Conservation (phyloP, 805 yeast genomes). For the Soucietia sequanensis region DNA sequence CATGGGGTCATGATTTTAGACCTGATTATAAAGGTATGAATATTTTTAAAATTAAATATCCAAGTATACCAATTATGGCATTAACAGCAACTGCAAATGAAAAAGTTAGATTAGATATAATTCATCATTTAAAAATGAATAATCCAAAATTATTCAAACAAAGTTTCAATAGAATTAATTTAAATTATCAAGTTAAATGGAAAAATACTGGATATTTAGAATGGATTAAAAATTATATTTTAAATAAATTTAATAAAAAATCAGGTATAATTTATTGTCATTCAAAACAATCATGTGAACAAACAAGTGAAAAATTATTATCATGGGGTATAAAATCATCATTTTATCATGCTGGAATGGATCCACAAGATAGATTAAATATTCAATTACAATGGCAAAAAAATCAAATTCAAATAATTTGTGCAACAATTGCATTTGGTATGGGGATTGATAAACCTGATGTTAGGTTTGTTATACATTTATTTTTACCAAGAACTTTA, state of each 20-base stretch:
- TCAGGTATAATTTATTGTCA: constrained; percentile 95
- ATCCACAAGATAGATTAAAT: constrained; percentile 62
- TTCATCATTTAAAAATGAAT: constrained; percentile 67
- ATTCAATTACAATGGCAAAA: constrained; percentile 86
- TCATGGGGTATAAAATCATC: constrained; percentile 65
- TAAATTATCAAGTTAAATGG: constrained; percentile 71
- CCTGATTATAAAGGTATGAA: constrained; percentile 89
- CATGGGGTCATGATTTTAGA: constrained; percentile 98
- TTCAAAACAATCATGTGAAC: constrained; percentile 86
- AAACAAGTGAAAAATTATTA: constrained; percentile 60
- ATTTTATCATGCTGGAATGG: constrained; percentile 95
- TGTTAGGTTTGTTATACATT: constrained; percentile 87
- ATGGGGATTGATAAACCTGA: constrained; percentile 99
- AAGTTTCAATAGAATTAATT: constrained; percentile 87
- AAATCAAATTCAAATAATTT: constrained; percentile 69
- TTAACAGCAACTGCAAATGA: constrained; percentile 96
- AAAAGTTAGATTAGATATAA: constrained; percentile 81
- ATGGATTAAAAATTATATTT: constrained; percentile 59
- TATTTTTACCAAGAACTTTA: constrained; percentile 81
- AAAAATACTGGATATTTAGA: constrained; percentile 59
- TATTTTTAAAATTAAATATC: constrained; percentile 68
- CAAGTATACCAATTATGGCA: constrained; percentile 89
- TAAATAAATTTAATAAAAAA: constrained; percentile 47
- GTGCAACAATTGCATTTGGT: constrained; percentile 98
- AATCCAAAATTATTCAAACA: constrained; percentile 72